Conservation (phyloP, 441 rosid species). For the Syzygium malaccense region DNA sequence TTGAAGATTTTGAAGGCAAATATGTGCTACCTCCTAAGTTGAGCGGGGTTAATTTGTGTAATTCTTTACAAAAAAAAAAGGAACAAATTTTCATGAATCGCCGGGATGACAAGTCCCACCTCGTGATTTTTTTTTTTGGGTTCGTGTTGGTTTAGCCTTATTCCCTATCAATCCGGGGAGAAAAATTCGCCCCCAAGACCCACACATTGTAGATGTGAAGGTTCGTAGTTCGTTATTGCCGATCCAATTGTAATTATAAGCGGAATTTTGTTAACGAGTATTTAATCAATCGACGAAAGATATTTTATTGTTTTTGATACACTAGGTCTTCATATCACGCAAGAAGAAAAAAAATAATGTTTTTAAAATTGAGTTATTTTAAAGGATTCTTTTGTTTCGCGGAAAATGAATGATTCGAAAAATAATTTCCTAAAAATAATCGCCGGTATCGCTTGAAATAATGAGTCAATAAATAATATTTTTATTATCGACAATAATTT, state of each 20-base stretch:
- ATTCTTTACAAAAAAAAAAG: not conserved
- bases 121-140: not conserved
- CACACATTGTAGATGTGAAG: not conserved
- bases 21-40: not conserved
- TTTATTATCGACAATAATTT: not conserved
- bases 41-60: not conserved
- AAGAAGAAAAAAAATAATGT: not conserved
- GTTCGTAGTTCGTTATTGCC: fast-evolving
- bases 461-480: not conserved
- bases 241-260: not conserved
- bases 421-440: not conserved
- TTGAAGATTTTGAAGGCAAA: not conserved
- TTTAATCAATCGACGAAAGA: fast-evolving
- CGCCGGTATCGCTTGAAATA: not conserved
- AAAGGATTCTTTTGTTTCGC: not conserved
- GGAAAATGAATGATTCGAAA: not conserved
- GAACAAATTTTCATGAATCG: fast-evolving
- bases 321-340: not conserved
- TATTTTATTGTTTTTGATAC: not conserved
- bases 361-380: not conserved
- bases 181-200: not conserved
- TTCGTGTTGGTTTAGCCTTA: not conserved
- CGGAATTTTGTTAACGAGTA: not conserved
- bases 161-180: not conserved
- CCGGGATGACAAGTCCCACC: not conserved